A percentile compares a stretch with the other conserved stretches of the same genome.
Conservation (phyloP, 208 protist species). For the Leishmania lainsoni region DNA sequence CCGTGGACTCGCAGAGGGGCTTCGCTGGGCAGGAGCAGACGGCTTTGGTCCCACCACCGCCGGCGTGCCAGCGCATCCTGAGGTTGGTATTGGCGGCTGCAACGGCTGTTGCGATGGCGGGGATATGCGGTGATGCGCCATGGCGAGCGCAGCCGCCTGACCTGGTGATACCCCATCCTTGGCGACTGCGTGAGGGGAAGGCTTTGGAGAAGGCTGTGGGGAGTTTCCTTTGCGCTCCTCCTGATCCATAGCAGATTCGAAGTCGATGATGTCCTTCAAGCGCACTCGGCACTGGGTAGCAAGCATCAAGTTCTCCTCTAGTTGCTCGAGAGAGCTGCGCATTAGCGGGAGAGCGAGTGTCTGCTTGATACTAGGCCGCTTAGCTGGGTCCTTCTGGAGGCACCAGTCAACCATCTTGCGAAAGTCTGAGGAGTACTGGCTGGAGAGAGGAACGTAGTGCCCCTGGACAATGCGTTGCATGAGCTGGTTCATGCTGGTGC, state of each 20-base stretch:
- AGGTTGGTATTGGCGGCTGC: constrained; percentile 9
- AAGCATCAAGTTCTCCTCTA: constrained; percentile 90
- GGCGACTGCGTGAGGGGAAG: neutral
- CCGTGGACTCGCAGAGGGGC: neutral
- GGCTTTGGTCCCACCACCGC: constrained; percentile 52
- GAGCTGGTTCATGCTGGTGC: constrained; percentile 93
- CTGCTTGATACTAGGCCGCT: constrained; percentile 84
- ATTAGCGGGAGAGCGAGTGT: constrained; percentile 69
- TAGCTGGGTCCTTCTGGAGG: constrained; percentile 80
- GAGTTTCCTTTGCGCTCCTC: constrained; percentile 21
- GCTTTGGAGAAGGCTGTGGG: constrained; percentile 12
- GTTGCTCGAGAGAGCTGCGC: constrained; percentile 69
- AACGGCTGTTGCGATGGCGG: constrained; percentile 1
- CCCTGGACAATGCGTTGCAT: constrained; percentile 93
- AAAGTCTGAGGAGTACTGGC: constrained; percentile 83
- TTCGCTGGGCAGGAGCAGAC: constrained; percentile 1
- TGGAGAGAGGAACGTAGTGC: constrained; percentile 78
- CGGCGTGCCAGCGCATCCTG: constrained; percentile 3
- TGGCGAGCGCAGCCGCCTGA: constrained; percentile 75
- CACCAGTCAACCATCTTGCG: constrained; percentile 89
- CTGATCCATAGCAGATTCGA: constrained; percentile 52
- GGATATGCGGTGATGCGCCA: constrained; percentile 45
- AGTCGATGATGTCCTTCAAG: constrained; percentile 90
- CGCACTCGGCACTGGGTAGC: constrained; percentile 87
- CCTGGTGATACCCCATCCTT: constrained; percentile 65